A percentile compares a stretch with the other conserved stretches of the same genome.
Evolutionary conservation across 2,329 filamentous ascomycete species (phyloP).

Genomic region (Sporothrix protearum): DNA sequence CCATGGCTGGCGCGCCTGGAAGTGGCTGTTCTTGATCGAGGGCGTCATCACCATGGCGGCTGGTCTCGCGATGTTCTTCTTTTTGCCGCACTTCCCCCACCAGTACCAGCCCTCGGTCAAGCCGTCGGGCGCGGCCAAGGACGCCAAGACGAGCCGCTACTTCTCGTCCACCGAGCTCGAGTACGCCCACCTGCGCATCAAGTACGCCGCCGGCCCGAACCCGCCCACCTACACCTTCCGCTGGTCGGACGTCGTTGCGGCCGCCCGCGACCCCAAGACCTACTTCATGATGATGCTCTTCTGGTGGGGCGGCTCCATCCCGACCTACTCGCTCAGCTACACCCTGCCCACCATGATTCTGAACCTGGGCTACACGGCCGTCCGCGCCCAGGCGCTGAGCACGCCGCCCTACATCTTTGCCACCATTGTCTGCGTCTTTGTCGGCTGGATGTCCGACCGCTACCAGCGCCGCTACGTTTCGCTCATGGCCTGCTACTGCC

Average conservation of each 20-base stretch:
- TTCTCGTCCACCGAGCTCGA: constrained; percentile 49
- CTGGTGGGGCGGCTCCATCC: constrained; percentile 21
- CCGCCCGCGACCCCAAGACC: constrained; percentile 22
- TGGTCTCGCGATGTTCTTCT: constrained; percentile 32
- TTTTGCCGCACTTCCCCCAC: constrained; percentile 33
- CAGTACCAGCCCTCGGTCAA: constrained; percentile 7
- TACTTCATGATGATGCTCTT: constrained; percentile 53
- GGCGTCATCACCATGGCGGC: constrained; percentile 40
- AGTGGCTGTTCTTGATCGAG: constrained; percentile 43
- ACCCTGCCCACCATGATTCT: constrained; percentile 34
- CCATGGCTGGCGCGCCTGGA: constrained; percentile 33
- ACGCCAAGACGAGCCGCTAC: constrained; percentile 46
- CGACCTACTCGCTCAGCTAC: constrained; percentile 28
- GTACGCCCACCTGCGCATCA: constrained; percentile 28
- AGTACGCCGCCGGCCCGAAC: constrained; percentile 26
- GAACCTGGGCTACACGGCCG: constrained; percentile 32
- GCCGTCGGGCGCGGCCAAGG: neutral
- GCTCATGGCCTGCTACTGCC: constrained; percentile 28
- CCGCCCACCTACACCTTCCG: constrained; percentile 31
- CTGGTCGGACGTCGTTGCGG: constrained; percentile 14
- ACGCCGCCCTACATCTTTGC: constrained; percentile 42
- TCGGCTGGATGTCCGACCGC: constrained; percentile 38
- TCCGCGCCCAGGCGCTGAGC: constrained; percentile 33
- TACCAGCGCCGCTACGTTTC: constrained; percentile 33
- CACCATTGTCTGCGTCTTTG: constrained; percentile 23